Evolutionary conservation across 306 rosid species (phyloP).

Genomic region (Gastrolobium villosum): DNA sequence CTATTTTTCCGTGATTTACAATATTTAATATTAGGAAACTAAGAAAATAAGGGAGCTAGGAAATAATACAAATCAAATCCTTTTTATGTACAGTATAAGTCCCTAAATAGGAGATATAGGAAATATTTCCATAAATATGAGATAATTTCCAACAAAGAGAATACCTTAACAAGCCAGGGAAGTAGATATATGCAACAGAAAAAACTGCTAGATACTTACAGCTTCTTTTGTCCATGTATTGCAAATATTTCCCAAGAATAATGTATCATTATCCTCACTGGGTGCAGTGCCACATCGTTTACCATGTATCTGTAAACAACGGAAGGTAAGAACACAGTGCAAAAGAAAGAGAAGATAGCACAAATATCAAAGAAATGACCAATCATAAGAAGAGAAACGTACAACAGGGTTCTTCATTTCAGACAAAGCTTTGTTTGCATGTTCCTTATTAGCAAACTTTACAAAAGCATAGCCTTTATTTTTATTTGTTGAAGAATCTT

Average conservation of each 20-base stretch:
- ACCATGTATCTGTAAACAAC: slow-evolving; percentile 69
- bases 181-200: slow-evolving; percentile 31
- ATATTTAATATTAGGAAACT: too few species aligned
- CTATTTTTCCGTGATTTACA: too few species aligned
- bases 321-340: slow-evolving; percentile 37
- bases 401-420: slow-evolving; percentile 91
- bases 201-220: slow-evolving; percentile 54
- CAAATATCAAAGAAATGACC: slow-evolving; percentile 34
- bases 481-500: slow-evolving; percentile 66
- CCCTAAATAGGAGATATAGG: too few species aligned
- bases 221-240: slow-evolving; percentile 88
- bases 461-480: slow-evolving; percentile 87
- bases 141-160: neutral
- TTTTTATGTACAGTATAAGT: too few species aligned
- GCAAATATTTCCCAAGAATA: slow-evolving; percentile 89
- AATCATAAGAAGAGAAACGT: slow-evolving; percentile 51
- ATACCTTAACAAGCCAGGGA: slow-evolving; percentile 42
- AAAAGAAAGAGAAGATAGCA: slow-evolving; percentile 1
- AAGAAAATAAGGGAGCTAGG: too few species aligned
- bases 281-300: slow-evolving; percentile 85
- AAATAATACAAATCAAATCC: too few species aligned
- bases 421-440: slow-evolving; percentile 71
- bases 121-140: too few species aligned
- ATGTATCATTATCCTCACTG: slow-evolving; percentile 74
- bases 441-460: slow-evolving; percentile 76